These are phyloP conservation scores for Gossypium ekmanianum DNA, from an alignment of 345 rosid genomes.

Conservation along the genomic window DNA sequence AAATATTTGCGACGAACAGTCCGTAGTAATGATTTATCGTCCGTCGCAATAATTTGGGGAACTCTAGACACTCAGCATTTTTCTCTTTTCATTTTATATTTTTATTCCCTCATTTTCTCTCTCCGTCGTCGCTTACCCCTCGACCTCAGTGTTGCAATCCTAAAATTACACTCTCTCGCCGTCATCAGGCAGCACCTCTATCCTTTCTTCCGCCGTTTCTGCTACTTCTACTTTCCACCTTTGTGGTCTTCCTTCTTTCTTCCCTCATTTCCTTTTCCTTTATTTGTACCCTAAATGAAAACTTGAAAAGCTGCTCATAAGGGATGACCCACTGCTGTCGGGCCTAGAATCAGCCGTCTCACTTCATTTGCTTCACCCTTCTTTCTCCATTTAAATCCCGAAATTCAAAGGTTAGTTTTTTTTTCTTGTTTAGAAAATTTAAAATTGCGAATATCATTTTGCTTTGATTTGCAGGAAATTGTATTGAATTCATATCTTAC, in stretches of 20 bases:
- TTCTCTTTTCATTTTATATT: not conserved
- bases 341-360: not conserved
- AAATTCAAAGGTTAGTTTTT: not conserved
- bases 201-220: not conserved
- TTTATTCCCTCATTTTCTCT: not conserved
- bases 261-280: not conserved
- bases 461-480: not conserved
- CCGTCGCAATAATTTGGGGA: not conserved
- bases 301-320: not conserved
- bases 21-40: not conserved
- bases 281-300: not conserved
- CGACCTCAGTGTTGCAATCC: not conserved
- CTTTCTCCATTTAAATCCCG: not conserved
- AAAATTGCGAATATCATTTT: not conserved
- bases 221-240: not conserved
- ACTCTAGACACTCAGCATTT: not conserved
- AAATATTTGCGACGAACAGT: not conserved
- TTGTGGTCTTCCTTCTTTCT: not conserved
- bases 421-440: not conserved
- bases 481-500: constrained; percentile 2
- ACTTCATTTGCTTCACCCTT: not conserved
- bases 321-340: not conserved
- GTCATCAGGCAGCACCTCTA: not conserved
- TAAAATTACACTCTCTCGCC: not conserved
- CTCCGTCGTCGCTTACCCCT: not conserved